Base-by-base conservation (phyloP, 495 filamentous ascomycete genomes). In the Apodospora peruviana region DNA sequence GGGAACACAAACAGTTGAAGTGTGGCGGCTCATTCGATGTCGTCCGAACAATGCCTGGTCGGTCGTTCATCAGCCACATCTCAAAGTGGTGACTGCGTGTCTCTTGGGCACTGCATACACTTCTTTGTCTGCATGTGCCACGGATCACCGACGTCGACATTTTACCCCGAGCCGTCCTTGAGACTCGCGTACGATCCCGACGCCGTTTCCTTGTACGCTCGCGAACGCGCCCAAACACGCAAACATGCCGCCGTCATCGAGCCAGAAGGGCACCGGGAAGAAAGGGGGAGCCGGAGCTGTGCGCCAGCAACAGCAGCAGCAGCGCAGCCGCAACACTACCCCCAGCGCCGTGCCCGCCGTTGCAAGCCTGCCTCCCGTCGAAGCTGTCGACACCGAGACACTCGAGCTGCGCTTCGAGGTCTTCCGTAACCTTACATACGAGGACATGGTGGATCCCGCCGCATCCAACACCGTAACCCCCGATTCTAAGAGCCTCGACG, bases 261-360 rank as follows among this genome's bases (percentile, higher is more conserved):
- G 77, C 48, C 77, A 80, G 61, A 90, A 90, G 67, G 84, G 87
- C 50, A 90, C 88, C 52, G 79, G 84, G 55, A 90, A 90, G 77
- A 83, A 81, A 58, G 74, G 68, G 50, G 74, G 72, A 46, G 67
- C 82, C 48, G 83, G 83, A 56, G 78, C 72, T 40, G 83, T 88
- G 48, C 83, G 81, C 40, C 59, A 64, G 29, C 59, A 60, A 27
- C 56, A 58, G 51, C 59, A 60, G 23, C 56, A 58, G 51, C 87
- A 87, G 57, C 83, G 84, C 47, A 91, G 87, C 60, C 85, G 89
- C 57, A 91, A 93, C 66, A 90, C 88, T 10, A 95, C 89, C 3
- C 89, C 89, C 32, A 86, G 85, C 34, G 79, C 74, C 53, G 71
- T 74, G 35, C 67, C 77, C 20, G 60, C 69, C 43, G 72, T 62